Evolutionary conservation across 2,329 filamentous ascomycete genomes (phyloP).

Genomic region (Zasmidium cellare): DNA sequence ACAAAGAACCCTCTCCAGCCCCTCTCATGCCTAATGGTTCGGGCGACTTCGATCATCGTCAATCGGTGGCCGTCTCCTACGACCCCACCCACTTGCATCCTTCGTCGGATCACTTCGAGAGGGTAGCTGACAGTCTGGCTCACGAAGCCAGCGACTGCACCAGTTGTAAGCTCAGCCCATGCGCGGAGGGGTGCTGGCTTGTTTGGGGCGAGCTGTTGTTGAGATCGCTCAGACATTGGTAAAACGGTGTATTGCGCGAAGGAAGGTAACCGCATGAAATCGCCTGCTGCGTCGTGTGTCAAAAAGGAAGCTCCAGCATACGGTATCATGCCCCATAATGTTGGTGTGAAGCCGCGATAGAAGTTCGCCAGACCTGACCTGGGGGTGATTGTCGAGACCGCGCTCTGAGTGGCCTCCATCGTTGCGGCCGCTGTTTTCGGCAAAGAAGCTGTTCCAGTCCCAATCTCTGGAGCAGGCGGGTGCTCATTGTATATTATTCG

Average conservation of each 20-base stretch:
- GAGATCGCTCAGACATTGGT: constrained; percentile 52
- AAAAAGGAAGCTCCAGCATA: constrained; percentile 96
- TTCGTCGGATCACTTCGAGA: constrained; percentile 82
- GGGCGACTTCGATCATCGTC: constrained; percentile 74
- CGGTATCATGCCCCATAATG: constrained; percentile 89
- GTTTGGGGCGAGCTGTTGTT: constrained; percentile 42
- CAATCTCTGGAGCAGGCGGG: constrained; percentile 35
- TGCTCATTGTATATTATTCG: constrained; percentile 83
- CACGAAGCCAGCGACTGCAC: constrained; percentile 82
- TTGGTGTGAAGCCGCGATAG: constrained; percentile 90
- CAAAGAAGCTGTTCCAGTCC: constrained; percentile 11
- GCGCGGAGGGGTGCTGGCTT: constrained; percentile 72
- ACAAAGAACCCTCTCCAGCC: constrained; percentile 86
- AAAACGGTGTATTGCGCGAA: constrained; percentile 75
- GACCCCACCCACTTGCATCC: constrained; percentile 95
- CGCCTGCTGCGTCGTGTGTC: constrained; percentile 86
- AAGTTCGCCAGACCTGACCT: constrained; percentile 79
- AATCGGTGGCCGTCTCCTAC: constrained; percentile 85
- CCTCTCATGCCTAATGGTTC: constrained; percentile 71
- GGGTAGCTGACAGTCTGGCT: constrained; percentile 93
- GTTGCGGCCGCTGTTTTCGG: constrained; percentile 39
- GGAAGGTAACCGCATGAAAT: constrained; percentile 70
- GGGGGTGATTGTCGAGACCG: constrained; percentile 57
- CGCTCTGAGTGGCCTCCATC: constrained; percentile 43
- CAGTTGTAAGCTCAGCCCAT: constrained; percentile 83